phyloP scores from a whole-genome alignment of 805 yeast species.

The Hanseniaspora mollemarum region DNA sequence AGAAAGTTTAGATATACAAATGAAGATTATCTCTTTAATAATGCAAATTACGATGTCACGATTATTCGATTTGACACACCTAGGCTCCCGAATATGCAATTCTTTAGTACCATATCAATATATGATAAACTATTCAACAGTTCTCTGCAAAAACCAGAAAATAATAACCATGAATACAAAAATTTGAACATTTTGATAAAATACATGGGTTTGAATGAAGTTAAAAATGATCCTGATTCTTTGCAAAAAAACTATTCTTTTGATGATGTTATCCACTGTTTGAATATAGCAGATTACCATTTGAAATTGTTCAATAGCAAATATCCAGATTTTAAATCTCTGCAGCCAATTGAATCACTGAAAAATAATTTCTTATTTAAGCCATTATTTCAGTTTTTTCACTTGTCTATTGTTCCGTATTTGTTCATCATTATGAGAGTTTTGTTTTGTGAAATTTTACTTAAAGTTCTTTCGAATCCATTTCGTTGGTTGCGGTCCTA shows the following conservation, averaged over 20 bases:
- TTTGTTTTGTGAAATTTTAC: slow-evolving; percentile 1
- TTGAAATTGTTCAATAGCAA: slow-evolving; percentile 19
- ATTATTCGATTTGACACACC: slow-evolving; percentile 62
- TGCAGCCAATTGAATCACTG: slow-evolving; percentile 15
- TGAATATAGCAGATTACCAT: slow-evolving; percentile 23
- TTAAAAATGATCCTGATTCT: not conserved
- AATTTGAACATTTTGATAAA: not conserved
- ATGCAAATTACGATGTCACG: slow-evolving; percentile 16
- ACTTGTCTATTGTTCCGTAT: slow-evolving; percentile 3
- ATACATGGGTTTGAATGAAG: not conserved
- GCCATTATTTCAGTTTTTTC: slow-evolving; percentile 1
- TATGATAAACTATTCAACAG: not conserved
- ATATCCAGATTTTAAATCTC: slow-evolving; percentile 18
- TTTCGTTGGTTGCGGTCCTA: slow-evolving; percentile 27
- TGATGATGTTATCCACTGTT: slow-evolving; percentile 16
- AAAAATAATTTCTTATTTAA: slow-evolving; percentile 4
- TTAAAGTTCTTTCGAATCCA: slow-evolving; percentile 18
- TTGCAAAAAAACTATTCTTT: not conserved
- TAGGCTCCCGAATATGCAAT: slow-evolving; percentile 55
- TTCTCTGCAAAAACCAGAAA: not conserved
- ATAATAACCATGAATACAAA: not conserved
- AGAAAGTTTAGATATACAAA: slow-evolving; percentile 2
- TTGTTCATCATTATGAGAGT: not conserved
- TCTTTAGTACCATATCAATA: slow-evolving; percentile 65
- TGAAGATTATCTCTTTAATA: not conserved